Percentiles rank a stretch among this genome's conserved stretches.
These are phyloP conservation scores for Cornus florida DNA, from an alignment of 148 eudicot species.

Conservation along the genomic window DNA sequence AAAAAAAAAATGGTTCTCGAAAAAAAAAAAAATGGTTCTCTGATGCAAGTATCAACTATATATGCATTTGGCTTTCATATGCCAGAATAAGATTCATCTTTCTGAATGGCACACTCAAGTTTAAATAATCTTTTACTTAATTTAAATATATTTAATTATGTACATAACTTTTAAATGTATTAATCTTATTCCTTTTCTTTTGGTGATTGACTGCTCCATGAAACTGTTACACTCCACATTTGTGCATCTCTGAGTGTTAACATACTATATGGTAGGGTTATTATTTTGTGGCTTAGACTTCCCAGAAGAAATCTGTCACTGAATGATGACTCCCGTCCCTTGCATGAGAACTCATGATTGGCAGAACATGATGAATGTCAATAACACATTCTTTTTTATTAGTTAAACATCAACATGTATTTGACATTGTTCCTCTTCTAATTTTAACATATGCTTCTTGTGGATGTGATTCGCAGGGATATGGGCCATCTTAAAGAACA, in stretches of 20 bases:
- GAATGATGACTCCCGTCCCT: not conserved
- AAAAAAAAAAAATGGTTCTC: too few relatives aligned
- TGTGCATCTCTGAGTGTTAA: not conserved
- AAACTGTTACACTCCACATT: not conserved
- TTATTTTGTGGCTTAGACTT: not conserved
- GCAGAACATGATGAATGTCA: not conserved
- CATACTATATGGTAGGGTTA: not conserved
- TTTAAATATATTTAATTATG: not conserved
- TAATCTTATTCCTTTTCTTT: not conserved
- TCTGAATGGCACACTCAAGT: too few relatives aligned
- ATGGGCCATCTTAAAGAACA: constrained; percentile 93
- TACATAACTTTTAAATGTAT: not conserved
- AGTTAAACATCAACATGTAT: not conserved
- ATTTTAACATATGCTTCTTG: not conserved
- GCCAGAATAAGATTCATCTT: too few relatives aligned
- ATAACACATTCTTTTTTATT: not conserved
- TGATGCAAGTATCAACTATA: too few relatives aligned
- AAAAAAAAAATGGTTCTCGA: too few relatives aligned
- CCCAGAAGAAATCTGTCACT: not conserved
- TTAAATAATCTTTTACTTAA: not conserved
- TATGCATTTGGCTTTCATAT: too few relatives aligned
- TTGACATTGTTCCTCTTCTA: constrained; percentile 3
- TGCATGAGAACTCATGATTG: not conserved
- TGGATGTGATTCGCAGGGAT: constrained; percentile 52
- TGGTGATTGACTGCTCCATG: constrained; percentile 3